Evolutionary conservation across 345 rosid species (phyloP), one percentile per base, ranked within the genome.

Genomic region (Eucalyptus dawsonii): DNA sequence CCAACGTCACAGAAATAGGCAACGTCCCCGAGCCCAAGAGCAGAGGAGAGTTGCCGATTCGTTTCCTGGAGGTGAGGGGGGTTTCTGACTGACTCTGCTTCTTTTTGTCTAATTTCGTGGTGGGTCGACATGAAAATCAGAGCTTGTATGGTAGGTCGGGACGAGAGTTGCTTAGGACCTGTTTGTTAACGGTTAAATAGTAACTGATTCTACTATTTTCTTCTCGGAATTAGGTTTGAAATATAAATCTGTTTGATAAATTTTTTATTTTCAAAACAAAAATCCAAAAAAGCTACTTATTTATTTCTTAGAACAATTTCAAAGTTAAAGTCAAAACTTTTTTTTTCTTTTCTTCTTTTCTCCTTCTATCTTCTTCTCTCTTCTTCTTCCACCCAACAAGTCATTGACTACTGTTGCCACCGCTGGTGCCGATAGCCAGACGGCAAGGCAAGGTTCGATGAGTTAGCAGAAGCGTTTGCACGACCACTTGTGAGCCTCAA

Each of bases 1-100:
- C 98, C 42, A 97, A 97, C 89, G 91, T 94, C 89, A 91, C 95
- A 91, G 98, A 95, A 87, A 31, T 89, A 10, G 87, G 87, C 25
- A 89, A 90, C 14, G 50, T 87, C 47, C 94, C 95, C 60, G 88
- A 42, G 49, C 93, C 95, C 58, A 92, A 89, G 90, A 90, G 92
- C 92, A 94, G 98, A 90, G 98, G 98, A 65, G 91, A 96, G 90
- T 94, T 96, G 85, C 94, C 98, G 56, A 90, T 95, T 93, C 95
- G 94, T 88, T 97, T 91, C 92, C 92, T 96, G 92, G 90, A 93
- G 96, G 96, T 94, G 86, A 34, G 89, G 69, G n/a, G n/a, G 14
- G 22, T 44, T 12, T 27, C 83, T 16, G 80, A 31, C 83, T 27
- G 42, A 49, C 51, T 27, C 3, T 96, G 97, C 25, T 34, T 69